Base-by-base conservation (phyloP, 176 grass and related monocot genomes). In the Lolium perenne region DNA sequence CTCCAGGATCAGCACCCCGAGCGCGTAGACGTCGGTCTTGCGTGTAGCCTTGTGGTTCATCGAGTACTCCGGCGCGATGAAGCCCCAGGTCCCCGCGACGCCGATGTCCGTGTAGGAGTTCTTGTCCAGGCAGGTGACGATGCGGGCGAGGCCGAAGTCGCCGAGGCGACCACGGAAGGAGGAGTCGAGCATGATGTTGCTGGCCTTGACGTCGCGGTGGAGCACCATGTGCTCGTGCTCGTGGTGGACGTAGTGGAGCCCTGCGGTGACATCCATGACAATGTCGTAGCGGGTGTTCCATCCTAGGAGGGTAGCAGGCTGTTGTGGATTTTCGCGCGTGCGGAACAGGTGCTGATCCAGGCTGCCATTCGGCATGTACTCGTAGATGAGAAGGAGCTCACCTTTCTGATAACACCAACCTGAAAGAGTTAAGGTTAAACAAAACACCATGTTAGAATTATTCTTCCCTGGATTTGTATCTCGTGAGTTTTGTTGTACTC, bases 341-440 rank as follows among this genome's bases (percentile, higher is more conserved):
- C 29, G 20, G 14, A 72, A 22, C 25, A 82, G 6, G 1, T 82
- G 47, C 11, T 70, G 80, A 0, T 82, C 78, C 0, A 79, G 38
- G 55, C 76, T 79, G 20, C 76, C 76, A 0, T 77, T 58, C 8
- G n/a, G n/a, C n/a, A n/a, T n/a, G n/a, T n/a, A n/a, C n/a, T n/a
- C n/a, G n/a, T n/a, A n/a, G n/a, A n/a, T 22, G 1, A 81, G 62
- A 12, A 82, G 17, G 0, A 71, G 66, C 9, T 71, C 65, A 2
- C 80, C 80, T 18, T 82, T 45, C 50, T 71, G 10, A 3, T 82
- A 82, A 38, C 64, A 82, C 80, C 80, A 82, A 17, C 80, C 80
- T 82, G 57, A 41, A 60, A 60, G 7, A 7, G 6, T 59, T 59
- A 59, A 59, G 45, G 7, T 47, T 7, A 47, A 47, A 47, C 7